Conservation (phyloP, 768 basidiomycete genomes). For the Lanmaoa rubissima region DNA sequence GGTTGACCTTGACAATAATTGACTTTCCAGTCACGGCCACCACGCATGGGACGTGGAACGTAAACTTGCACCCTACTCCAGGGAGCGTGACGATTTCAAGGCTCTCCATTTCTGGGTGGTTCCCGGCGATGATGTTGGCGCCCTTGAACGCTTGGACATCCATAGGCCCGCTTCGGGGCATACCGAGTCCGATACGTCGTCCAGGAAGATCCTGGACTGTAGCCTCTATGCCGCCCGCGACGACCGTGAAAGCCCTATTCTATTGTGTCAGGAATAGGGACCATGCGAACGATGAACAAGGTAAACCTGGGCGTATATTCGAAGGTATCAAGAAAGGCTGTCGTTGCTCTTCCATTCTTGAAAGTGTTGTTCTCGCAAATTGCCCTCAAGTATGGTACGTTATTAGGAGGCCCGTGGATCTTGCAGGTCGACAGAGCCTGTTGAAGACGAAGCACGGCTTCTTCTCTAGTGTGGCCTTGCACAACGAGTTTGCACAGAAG, state of each 20-base stretch:
- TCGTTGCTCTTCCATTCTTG: slow-evolving; percentile 43
- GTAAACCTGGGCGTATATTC: slow-evolving; percentile 40
- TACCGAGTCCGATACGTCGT: slow-evolving; percentile 50
- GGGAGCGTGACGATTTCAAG: slow-evolving; percentile 54
- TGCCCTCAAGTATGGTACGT: slow-evolving; percentile 48
- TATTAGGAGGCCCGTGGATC: slow-evolving; percentile 61
- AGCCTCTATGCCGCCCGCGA: slow-evolving; percentile 54
- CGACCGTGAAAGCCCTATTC: slow-evolving; percentile 48
- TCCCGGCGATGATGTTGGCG: slow-evolving; percentile 61
- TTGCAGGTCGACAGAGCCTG: slow-evolving; percentile 38
- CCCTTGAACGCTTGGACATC: slow-evolving; percentile 54
- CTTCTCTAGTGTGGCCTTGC: slow-evolving; percentile 42
- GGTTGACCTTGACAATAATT: slow-evolving; percentile 43
- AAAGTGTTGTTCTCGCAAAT: slow-evolving; percentile 44
- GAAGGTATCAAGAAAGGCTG: slow-evolving; percentile 48
- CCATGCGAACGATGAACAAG: background rate
- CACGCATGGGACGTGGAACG: slow-evolving; percentile 49
- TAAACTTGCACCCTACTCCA: slow-evolving; percentile 42
- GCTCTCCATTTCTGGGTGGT: slow-evolving; percentile 46
- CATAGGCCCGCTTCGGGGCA: slow-evolving; percentile 65
- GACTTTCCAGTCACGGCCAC: slow-evolving; percentile 57
- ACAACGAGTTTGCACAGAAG: slow-evolving; percentile 62
- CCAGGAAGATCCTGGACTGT: slow-evolving; percentile 60
- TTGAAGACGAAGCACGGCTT: slow-evolving; percentile 44
- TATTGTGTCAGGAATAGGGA: background rate